These are phyloP conservation scores for Magnusiomyces sp. DNA, from an alignment of 1,139 yeast genomes.

Conservation along the genomic window DNA sequence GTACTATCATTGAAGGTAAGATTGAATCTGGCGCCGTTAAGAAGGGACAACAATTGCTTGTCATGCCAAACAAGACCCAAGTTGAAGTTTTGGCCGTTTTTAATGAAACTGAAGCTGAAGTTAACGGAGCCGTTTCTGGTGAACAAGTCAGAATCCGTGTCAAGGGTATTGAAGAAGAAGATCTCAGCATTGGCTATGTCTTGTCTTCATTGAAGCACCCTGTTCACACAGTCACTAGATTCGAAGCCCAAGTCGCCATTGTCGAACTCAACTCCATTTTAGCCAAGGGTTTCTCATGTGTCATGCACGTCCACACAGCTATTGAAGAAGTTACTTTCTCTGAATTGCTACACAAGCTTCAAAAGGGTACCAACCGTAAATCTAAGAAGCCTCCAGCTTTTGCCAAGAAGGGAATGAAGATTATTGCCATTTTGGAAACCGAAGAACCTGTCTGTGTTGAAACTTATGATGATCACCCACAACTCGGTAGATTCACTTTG, in stretches of 20 bases:
- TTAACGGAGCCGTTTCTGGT: conserved; percentile 84
- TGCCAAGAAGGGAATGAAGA: conserved; percentile 98
- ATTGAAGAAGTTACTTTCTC: conserved; percentile 87
- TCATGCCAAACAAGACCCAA: conserved; percentile 85
- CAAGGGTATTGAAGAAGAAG: conserved; percentile 97
- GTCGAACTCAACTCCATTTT: conserved; percentile 90
- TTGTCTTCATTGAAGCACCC: conserved; percentile 81
- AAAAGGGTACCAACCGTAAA: conserved; percentile 93
- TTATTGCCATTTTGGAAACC: conserved; percentile 83
- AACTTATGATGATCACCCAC: conserved; percentile 85
- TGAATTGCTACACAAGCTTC: conserved; percentile 82
- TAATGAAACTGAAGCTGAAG: conserved; percentile 94
- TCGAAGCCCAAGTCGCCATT: conserved; percentile 95
- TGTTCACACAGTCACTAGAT: conserved; percentile 79
- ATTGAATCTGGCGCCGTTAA: conserved; percentile 90
- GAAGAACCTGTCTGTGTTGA: conserved; percentile 87
- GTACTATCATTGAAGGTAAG: conserved; percentile 96
- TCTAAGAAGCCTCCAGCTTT: conserved; percentile 96
- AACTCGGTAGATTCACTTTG: conserved; percentile 93
- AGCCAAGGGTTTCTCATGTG: conserved; percentile 94
- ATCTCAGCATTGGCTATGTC: conserved; percentile 83
- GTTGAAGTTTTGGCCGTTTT: conserved; percentile 82
- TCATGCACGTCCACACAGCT: conserved; percentile 97
- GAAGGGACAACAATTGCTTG: conserved; percentile 62
- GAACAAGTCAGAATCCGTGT: conserved; percentile 92